phyloP scores from a whole-genome alignment of 2,329 filamentous ascomycete genomes.

The Diaporthe sp. region DNA sequence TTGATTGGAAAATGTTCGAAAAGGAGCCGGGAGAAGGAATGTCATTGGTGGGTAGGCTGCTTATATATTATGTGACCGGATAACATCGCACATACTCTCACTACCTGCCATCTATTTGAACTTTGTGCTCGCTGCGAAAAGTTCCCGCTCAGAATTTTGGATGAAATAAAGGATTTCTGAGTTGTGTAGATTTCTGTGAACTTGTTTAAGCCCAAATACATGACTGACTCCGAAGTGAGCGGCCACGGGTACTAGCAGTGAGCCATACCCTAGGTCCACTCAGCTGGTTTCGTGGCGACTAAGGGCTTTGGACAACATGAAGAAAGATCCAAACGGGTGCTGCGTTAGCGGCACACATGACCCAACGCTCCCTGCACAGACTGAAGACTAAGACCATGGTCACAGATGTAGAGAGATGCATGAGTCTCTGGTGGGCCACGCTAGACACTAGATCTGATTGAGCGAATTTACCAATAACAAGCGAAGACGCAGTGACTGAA shows the following conservation, averaged over 20 bases:
- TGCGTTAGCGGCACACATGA: neutral
- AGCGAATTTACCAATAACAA: neutral
- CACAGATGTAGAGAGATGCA: neutral
- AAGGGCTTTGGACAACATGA: neutral
- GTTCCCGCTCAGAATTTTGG: neutral
- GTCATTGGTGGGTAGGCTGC: too few relatives aligned
- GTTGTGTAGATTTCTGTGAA: neutral
- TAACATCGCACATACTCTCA: too few relatives aligned
- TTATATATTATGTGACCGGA: too few relatives aligned
- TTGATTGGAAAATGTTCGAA: too few relatives aligned
- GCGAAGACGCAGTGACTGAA: neutral
- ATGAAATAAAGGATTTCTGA: neutral
- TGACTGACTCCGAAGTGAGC: neutral
- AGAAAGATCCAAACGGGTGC: too few relatives aligned
- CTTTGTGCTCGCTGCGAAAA: neutral
- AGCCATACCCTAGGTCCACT: neutral
- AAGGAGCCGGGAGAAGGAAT: too few relatives aligned
- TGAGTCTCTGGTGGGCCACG: neutral
- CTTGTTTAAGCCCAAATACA: neutral
- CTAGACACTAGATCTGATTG: neutral
- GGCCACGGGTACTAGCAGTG: neutral
- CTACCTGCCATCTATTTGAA: neutral
- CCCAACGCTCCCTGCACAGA: neutral
- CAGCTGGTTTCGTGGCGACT: neutral
- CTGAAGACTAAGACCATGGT: neutral